phyloP scores from a whole-genome alignment of 2,329 filamentous ascomycete species.

The Anthostomella pinea region DNA sequence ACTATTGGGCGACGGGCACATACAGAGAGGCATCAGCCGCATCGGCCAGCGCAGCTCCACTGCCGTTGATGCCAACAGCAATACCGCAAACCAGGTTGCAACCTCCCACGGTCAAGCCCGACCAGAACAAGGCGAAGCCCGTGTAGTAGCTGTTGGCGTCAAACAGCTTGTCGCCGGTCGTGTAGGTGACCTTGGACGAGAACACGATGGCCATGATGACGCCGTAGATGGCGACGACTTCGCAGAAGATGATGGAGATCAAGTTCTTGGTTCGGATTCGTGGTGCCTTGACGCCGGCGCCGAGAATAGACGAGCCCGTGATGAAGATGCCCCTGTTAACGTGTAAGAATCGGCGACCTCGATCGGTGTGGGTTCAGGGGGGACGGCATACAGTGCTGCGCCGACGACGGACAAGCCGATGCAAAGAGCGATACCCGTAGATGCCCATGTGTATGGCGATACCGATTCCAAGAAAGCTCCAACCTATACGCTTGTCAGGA shows the following conservation, averaged over 20 bases:
- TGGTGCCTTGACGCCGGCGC: slow-evolving; percentile 92
- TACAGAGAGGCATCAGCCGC: slow-evolving; percentile 88
- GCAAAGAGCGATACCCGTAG: slow-evolving; percentile 85
- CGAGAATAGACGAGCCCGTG: slow-evolving; percentile 94
- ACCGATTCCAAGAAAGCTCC: slow-evolving; percentile 92
- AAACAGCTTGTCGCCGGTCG: slow-evolving; percentile 64
- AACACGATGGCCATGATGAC: slow-evolving; percentile 99
- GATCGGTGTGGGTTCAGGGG: neutral
- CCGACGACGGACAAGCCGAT: slow-evolving; percentile 95
- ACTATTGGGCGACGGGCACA: slow-evolving; percentile 36
- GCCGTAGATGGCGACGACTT: slow-evolving; percentile 99
- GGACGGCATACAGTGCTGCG: slow-evolving; percentile 77
- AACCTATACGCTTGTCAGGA: slow-evolving; percentile 53
- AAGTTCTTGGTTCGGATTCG: slow-evolving; percentile 99
- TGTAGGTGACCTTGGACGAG: slow-evolving; percentile 75
- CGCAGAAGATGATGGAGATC: slow-evolving; percentile 99
- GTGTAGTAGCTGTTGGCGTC: slow-evolving; percentile 85
- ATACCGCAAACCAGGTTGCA: slow-evolving; percentile 97
- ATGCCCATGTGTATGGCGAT: slow-evolving; percentile 92
- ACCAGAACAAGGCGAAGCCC: slow-evolving; percentile 94
- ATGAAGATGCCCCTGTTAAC: slow-evolving; percentile 92
- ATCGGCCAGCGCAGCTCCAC: slow-evolving; percentile 92
- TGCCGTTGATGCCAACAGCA: slow-evolving; percentile 96
- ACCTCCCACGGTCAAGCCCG: slow-evolving; percentile 86
- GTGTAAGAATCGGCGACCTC: slow-evolving; percentile 5